Evolutionary conservation across 176 grass and related monocot genomes (phyloP), one percentile per base, ranked within the genome.

Genomic region (Olyra latifolia): DNA sequence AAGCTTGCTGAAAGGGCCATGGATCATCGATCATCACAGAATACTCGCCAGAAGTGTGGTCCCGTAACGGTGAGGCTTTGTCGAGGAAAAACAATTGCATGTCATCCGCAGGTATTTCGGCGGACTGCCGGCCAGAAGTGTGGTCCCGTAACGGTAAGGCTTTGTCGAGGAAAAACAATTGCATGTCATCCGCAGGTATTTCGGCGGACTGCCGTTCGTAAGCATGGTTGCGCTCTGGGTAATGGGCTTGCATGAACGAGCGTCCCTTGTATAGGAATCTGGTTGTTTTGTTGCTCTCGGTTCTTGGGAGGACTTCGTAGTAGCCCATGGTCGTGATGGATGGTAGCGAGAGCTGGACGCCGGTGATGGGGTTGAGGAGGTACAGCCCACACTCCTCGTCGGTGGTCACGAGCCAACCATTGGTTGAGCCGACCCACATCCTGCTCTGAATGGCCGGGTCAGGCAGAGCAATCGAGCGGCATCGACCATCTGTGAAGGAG

Each of bases 361-460:
- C 66, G 3, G 40, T 60, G 13, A 83, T 20, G n/a, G 64, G 62
- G 41, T 83, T 73, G 16, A 83, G 81, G 55, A 83, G 62, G 45
- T 76, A 44, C 27, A 64, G 53, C 0, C 17, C 10, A 24, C 53
- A 83, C 38, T 30, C 44, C 13, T 46, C 55, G 10, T 82, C 79
- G 43, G 41, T n/a, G 17, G 49, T 73, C 60, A 66, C 45, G 13
- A 66, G 44, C 60, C 45, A 66, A 30, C 44, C 45, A 5, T 25
- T 22, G 45, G 76, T 30, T 7, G 76, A 78, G 19, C 60, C 76
- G 12, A 78, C 5, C 42, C 42, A 69, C 0, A 14, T 6, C 22
- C 66, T 10, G 39, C 22, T 69, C 24, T 69, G 66, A 22, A 69
- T 43, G 64, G 19, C 20, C 17, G 12, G 39, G 20, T 43, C 43